Evolutionary conservation across 225 moss, liverwort and hornwort species (phyloP).

Genomic region (Polytrichum commune): DNA sequence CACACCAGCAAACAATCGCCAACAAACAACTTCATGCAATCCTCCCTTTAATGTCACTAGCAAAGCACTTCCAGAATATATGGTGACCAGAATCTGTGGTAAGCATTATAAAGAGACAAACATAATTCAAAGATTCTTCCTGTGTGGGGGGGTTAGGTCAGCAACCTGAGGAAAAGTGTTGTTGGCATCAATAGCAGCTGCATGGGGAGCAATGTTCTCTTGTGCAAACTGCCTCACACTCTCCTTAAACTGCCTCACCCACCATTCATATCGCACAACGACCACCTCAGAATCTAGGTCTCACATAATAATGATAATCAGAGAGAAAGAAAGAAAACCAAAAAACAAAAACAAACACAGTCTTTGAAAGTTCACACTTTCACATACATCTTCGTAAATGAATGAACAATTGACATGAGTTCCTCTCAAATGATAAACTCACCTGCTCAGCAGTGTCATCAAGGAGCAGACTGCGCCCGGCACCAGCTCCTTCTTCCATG

Average conservation of each 20-base stretch:
- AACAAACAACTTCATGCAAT: too few relatives aligned
- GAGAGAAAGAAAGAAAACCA: neutral
- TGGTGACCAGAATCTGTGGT: neutral
- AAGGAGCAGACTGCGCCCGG: slow-evolving; percentile 57
- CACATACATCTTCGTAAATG: too few relatives aligned
- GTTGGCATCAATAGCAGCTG: slow-evolving; percentile 79
- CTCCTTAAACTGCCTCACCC: slow-evolving; percentile 63
- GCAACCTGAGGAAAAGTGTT: slow-evolving; percentile 83
- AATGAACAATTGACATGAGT: too few relatives aligned
- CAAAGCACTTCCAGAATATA: slow-evolving; percentile 7
- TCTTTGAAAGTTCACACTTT: too few relatives aligned
- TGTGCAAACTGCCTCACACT: slow-evolving; percentile 92
- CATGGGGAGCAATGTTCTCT: slow-evolving; percentile 93
- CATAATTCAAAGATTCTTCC: too few relatives aligned
- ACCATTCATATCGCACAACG: neutral
- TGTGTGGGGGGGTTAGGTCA: neutral
- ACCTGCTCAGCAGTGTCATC: slow-evolving; percentile 67
- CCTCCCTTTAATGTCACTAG: neutral
- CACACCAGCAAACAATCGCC: neutral
- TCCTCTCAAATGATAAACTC: too few relatives aligned
- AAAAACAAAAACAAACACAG: too few relatives aligned
- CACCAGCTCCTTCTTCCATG: slow-evolving; percentile 59
- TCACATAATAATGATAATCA: too few relatives aligned
- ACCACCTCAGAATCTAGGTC: too few relatives aligned
- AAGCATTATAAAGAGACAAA: too few relatives aligned